Base-by-base conservation (phyloP, 305 asterid species). In the Striga hermonthica region DNA sequence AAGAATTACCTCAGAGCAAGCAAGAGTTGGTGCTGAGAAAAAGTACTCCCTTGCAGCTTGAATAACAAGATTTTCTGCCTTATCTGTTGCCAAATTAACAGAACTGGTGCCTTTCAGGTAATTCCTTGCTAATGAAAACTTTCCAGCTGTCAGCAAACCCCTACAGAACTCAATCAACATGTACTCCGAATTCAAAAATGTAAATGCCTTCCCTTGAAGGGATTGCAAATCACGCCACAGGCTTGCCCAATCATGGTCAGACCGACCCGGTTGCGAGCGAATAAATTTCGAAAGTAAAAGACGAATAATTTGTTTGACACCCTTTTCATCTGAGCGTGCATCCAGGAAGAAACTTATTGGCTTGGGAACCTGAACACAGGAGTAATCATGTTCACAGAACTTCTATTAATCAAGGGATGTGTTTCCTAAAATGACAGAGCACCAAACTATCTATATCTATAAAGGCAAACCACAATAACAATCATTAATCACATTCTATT, bases 1-100 rank as follows among this genome's bases (percentile, higher is more conserved):
- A 62, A 79, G 66, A 79, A 79, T 78, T 82, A 88, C 99, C 87
- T 94, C 99, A 2, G 91, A 81, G 77, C 95, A 81, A 68, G 95
- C 66, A 67, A 94, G 98, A 78, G 93, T 90, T 62, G 99, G 95
- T 39, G 99, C 99, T 74, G 99, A 88, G 76, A 80, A 94, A 82
- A 94, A 94, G 75, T 94, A 94, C 76, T 94, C 99, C 72, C 99
- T 78, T 49, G 98, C 97, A 76, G 99, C 95, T 82, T 86, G 95
- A 78, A 94, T 85, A 74, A 94, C 95, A 72, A 94, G 95, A 84
- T 72, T 86, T 79, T 90, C 99, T 3, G 96, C 96, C 82, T 90
- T 94, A 67, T 94, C 96, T 47, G 90, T 74, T 70, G 93, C 87
- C 93, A 94, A 77, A 64, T 84, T 64, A 75, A 86, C 86, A 57